Conservation (phyloP, 1,139 yeast species). For the Hemisphaericaspora subhashii region DNA sequence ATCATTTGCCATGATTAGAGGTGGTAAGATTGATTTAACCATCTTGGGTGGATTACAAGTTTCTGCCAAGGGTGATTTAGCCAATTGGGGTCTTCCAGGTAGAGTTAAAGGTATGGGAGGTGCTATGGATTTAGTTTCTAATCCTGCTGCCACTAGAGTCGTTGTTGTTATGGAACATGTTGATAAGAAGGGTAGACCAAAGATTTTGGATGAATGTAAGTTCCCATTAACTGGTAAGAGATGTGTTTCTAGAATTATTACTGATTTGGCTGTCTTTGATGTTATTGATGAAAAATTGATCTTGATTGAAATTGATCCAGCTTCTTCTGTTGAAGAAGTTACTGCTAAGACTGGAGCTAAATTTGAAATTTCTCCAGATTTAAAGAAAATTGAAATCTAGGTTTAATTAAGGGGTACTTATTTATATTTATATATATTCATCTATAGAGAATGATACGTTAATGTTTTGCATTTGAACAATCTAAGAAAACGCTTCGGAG, state of each 20-base stretch:
- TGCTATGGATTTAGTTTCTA: conserved; percentile 56
- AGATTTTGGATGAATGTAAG: conserved; percentile 42
- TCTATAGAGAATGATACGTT: not conserved
- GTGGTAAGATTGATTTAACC: conserved; percentile 46
- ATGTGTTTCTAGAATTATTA: conserved; percentile 47
- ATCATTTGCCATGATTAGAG: conserved; percentile 50
- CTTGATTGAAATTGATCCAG: conserved; percentile 41
- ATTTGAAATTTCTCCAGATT: conserved; percentile 33
- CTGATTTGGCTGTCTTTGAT: conserved; percentile 52
- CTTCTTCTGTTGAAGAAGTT: conserved; percentile 40
- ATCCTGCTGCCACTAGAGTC: conserved; percentile 46
- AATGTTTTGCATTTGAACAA: not conserved
- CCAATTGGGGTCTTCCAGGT: conserved; percentile 56
- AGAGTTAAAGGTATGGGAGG: conserved; percentile 56
- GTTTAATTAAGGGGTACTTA: not conserved
- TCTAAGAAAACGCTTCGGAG: no score
- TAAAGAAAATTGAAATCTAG: conserved; percentile 19
- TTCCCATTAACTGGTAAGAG: conserved; percentile 49
- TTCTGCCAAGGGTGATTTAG: conserved; percentile 47
- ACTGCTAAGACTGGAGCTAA: conserved; percentile 39
- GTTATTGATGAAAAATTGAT: conserved; percentile 35
- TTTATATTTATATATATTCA: not conserved
- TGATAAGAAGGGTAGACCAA: conserved; percentile 47
- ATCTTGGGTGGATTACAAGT: conserved; percentile 53
- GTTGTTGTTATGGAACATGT: conserved; percentile 51